Evolutionary conservation across 225 moss, liverwort and hornwort species (phyloP), one percentile per base, ranked within the genome.

Genomic region (Pleurozium schreberi): DNA sequence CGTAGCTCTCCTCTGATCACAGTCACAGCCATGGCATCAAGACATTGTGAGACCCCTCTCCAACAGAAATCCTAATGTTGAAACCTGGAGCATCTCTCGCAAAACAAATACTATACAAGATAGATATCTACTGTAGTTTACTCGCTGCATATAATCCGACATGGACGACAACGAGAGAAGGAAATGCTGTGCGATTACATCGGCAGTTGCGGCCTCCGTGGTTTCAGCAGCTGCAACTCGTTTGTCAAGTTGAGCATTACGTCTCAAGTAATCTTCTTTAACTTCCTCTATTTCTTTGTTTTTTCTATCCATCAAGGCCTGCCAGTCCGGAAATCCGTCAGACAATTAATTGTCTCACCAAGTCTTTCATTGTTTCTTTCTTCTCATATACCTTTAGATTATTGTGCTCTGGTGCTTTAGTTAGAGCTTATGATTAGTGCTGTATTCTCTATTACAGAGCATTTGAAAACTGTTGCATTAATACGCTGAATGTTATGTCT

Each of bases 221-320:
- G 89, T 77, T 86, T 89, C 87, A 61, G 80, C 87, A 69, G 91
- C 89, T 58, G 83, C 91, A 80, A 61, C 47, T 59, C 78, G 80
- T 69, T 88, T 88, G 74, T 75, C 87, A 68, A 80, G 69, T 74
- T 87, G 83, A 34, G 80, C 80, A 83, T 88, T 68, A 55, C 43
- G 83, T 22, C 63, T 89, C n/a, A 40, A 50, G 63, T 84, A 67
- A 61, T 81, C 91, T 42, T 87, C 89, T 85, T 75, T 81, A 43
- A 88, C 63, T 68, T 90, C 90, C 50, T 82, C 90, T 82, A 80
- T 83, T 79, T 89, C 91, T 65, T 86, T 90, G 26, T 73, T 82
- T 83, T 90, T 90, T 55, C 68, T 80, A 17, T 87, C 66, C 61
- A 88, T 78, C 92, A 92, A 68, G 66, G 81, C 76, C 94, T 94